phyloP scores from a whole-genome alignment of 2,329 filamentous ascomycete genomes.

The Sarocladium brachiariae region DNA sequence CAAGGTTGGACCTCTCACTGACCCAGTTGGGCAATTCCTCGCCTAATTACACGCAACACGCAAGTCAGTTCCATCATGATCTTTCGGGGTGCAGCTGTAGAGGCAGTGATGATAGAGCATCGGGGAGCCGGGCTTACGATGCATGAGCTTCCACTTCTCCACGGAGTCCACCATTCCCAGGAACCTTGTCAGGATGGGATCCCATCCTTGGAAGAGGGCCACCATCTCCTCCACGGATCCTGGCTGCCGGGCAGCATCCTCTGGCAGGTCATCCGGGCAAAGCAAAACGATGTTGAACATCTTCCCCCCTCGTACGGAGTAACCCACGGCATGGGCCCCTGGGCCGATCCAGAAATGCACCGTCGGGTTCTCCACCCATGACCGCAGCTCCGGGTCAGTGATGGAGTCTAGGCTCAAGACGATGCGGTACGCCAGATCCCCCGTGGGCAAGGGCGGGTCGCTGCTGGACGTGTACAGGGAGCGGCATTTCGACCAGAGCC shows the following conservation, averaged over 20 bases:
- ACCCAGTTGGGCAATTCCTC: too few species aligned
- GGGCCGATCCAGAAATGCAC: constrained; percentile 60
- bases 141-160: constrained; percentile 65
- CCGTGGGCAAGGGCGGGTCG: constrained; percentile 48
- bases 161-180: constrained; percentile 47
- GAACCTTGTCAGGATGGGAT: constrained; percentile 45
- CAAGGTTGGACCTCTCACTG: too few species aligned
- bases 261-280: constrained; percentile 55
- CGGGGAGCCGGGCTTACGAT: constrained; percentile 24
- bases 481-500: constrained; percentile 54
- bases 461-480: constrained; percentile 37
- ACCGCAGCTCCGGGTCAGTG: constrained; percentile 39
- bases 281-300: constrained; percentile 62
- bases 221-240: constrained; percentile 56
- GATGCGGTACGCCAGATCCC: constrained; percentile 59
- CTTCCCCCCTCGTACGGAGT: constrained; percentile 50
- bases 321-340: constrained; percentile 53
- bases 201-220: constrained; percentile 54
- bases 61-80: too few species aligned
- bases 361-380: constrained; percentile 44
- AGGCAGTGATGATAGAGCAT: too few species aligned
- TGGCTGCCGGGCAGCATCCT: constrained; percentile 40
- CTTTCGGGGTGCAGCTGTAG: too few species aligned
- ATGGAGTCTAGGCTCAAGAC: constrained; percentile 47
- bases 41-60: too few species aligned